phyloP scores from a whole-genome alignment of 139 green algal species.

The Closterium sp. region DNA sequence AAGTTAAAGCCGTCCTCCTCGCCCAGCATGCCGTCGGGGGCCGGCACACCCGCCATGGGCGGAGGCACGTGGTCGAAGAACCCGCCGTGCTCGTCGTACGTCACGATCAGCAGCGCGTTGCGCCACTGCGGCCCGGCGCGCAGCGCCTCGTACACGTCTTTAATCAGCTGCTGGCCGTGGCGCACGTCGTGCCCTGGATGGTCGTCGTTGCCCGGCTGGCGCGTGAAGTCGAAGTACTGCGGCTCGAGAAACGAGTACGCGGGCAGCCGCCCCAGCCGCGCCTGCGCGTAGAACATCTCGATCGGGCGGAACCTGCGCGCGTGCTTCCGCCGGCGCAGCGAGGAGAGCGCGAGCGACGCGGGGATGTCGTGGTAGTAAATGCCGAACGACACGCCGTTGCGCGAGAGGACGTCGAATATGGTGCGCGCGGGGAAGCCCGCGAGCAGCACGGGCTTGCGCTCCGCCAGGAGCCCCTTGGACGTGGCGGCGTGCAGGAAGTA shows the following conservation, averaged over 20 bases:
- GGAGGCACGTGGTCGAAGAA: conserved; percentile 50
- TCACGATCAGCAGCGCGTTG: conserved; percentile 43
- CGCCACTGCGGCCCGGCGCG: conserved; percentile 31
- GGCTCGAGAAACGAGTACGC: conserved; percentile 40
- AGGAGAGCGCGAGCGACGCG: conserved; percentile 24
- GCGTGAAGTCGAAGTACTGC: conserved; percentile 38
- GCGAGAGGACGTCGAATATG: conserved; percentile 37
- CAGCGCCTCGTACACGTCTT: conserved; percentile 46
- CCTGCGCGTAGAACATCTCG: conserved; percentile 23
- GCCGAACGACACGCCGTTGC: conserved; percentile 24
- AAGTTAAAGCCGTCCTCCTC: conserved; percentile 25
- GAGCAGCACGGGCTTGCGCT: background rate
- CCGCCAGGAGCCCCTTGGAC: conserved; percentile 33
- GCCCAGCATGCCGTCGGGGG: conserved; percentile 31
- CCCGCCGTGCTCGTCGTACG: conserved; percentile 49
- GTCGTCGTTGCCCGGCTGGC: conserved; percentile 41
- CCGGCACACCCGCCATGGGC: conserved; percentile 28
- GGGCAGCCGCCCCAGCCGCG: conserved; percentile 15
- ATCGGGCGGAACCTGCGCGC: conserved; percentile 40
- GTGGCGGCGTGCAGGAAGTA: conserved; percentile 41
- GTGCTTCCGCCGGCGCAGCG: conserved; percentile 14
- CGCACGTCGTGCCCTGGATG: conserved; percentile 41
- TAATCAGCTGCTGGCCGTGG: conserved; percentile 33
- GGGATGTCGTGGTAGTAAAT: conserved; percentile 44
- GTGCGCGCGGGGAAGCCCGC: conserved; percentile 37